Base-by-base conservation (phyloP, 2,329 filamentous ascomycete genomes). In the Colletotrichum sp. region DNA sequence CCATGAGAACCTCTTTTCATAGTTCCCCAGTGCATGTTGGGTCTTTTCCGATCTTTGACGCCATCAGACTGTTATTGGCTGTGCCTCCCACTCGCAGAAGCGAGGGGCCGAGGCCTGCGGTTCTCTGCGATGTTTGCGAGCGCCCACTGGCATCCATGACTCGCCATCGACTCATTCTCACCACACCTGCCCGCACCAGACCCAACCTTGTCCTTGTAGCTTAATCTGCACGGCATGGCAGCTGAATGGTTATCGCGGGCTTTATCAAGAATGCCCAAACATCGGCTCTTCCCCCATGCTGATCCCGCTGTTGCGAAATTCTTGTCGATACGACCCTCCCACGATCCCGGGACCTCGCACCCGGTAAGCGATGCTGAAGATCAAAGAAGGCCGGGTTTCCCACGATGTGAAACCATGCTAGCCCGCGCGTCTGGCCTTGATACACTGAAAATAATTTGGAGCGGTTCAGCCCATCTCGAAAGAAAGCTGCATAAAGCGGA, bases 161-260 rank as follows among this genome's bases (percentile, higher is more conserved):
- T 75, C 72, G 68, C 10, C 28, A 75, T 71, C 49, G 28, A 62
- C 18, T 71, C 62, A 67, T 55, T 28, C 28, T 52, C 49, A 62
- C 21, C 9, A 44, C 28, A 57, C 21, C 30, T 52, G 68, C 67
- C 68, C 68, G n/a, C 68, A 30, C 34, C 21, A 26, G 18, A 71
- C 28, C 32, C 12, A 71, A 71, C 72, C 72, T 52, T 75, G 68
- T 71, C 68, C 72, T 32, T 75, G 72, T 49, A 30, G 18, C 21
- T 66, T 55, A 75, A 55, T 75, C 24, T 67, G 10, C 34, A 24
- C 8, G 24, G 52, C 44, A 34, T 55, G 36, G 16, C 44, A 36
- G 32, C 15, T 49, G 44, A 28, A 60, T 26, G 44, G 57, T 34
- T 34, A 59, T 65, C 39, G 57, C 39, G 26, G 16, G 44, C 67